Evolutionary conservation across 306 rosid species (phyloP).

Genomic region (Trifolium subterraneum): DNA sequence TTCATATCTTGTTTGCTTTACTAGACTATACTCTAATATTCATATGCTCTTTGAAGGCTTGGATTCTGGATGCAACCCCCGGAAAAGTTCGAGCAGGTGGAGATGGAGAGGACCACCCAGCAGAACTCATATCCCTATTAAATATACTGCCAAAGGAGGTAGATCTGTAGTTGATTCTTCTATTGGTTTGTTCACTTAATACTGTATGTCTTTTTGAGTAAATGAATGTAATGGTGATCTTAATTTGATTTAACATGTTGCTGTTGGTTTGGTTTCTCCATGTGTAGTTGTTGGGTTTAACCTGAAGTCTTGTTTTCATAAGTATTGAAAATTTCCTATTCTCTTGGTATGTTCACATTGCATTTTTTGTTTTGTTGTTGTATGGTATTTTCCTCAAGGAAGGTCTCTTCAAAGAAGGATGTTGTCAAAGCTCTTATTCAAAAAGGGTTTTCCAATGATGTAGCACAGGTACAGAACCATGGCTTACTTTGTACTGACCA

Average conservation of each 20-base stretch:
- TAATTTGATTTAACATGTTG: conserved; percentile 9
- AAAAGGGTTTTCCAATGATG: conserved; percentile 86
- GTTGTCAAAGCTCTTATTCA: conserved; percentile 64
- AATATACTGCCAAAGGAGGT: conserved; percentile 82
- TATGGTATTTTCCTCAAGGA: conserved; percentile 37
- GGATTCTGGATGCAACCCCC: conserved; percentile 95
- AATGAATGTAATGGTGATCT: conserved; percentile 21
- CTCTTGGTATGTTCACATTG: conserved; percentile 5
- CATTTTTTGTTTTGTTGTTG: conserved; percentile 25
- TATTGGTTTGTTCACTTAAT: conserved; percentile 20
- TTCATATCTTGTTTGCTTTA: conserved; percentile 30
- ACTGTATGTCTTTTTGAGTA: conserved; percentile 14
- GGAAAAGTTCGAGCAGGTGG: conserved; percentile 91
- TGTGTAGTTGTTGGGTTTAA: conserved; percentile 15
- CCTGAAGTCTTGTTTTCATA: conserved; percentile 24
- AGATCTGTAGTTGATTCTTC: conserved; percentile 27
- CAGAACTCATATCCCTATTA: conserved; percentile 78
- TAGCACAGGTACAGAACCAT: conserved; percentile 73
- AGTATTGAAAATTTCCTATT: conserved; percentile 32
- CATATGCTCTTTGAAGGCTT: conserved; percentile 61
- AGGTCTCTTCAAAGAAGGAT: conserved; percentile 80
- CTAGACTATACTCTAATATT: conserved; percentile 6
- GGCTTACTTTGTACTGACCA: conserved; percentile 4
- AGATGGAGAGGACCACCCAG: conserved; percentile 97
- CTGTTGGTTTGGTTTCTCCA: conserved; percentile 13